Conservation (phyloP, 176 grass and related monocot species). For the Leersia perrieri region DNA sequence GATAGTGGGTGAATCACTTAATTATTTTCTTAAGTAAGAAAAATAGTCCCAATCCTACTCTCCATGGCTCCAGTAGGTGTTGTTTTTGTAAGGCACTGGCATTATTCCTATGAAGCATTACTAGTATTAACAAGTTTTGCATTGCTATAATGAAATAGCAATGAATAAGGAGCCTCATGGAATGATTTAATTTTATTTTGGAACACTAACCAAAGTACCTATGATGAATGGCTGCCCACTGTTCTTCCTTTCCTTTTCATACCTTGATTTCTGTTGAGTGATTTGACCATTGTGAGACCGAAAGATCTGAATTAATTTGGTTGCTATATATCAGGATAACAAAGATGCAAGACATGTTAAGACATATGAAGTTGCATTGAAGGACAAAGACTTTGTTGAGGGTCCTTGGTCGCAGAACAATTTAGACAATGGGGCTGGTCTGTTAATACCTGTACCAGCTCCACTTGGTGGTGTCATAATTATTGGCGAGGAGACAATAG, state of each 20-base stretch:
- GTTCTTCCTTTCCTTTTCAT: not conserved
- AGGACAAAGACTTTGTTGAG: conserved; percentile 96
- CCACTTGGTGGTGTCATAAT: conserved; percentile 96
- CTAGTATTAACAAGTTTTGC: not conserved
- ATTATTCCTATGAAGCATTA: not conserved
- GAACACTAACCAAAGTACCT: not conserved
- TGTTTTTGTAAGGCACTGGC: not conserved
- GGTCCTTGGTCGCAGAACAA: conserved; percentile 97
- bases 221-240: not conserved
- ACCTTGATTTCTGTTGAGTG: not conserved
- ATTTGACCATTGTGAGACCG: not conserved
- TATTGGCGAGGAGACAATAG: conserved; percentile 92
- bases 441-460: conserved; percentile 86
- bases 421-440: conserved; percentile 88
- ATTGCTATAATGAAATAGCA: not conserved
- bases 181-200: not conserved
- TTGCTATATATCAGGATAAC: conserved; percentile 64
- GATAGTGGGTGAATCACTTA: not conserved
- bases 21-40: not conserved
- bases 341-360: conserved; percentile 97
- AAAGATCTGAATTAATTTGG: conserved; percentile 12
- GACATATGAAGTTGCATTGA: conserved; percentile 93
- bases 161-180: too few relatives aligned
- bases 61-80: not conserved
- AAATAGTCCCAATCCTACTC: not conserved